Evolutionary conservation across 1,284 basidiomycete species (phyloP).

Genomic region (Trametes hirsuta): DNA sequence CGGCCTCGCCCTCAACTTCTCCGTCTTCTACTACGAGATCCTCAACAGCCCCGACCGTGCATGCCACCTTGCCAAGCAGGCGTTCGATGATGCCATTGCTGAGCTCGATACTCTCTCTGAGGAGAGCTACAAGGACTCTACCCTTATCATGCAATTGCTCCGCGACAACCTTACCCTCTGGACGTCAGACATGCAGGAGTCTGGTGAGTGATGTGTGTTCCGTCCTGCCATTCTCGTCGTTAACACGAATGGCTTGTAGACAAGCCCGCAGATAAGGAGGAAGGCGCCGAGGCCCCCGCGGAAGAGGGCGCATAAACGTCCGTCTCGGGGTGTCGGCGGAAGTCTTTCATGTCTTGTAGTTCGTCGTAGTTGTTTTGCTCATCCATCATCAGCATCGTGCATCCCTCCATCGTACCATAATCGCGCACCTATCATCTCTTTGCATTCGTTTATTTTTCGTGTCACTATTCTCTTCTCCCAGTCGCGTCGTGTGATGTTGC

Average conservation of each 20-base stretch:
- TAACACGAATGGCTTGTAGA: slow-evolving; percentile 38
- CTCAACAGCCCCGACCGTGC: slow-evolving; percentile 99
- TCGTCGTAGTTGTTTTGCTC: slow-evolving; percentile 27
- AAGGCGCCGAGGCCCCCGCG: slow-evolving; percentile 42
- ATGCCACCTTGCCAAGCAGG: slow-evolving; percentile 99
- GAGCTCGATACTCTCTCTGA: slow-evolving; percentile 99
- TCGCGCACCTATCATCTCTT: slow-evolving; percentile 27
- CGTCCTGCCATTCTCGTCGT: slow-evolving; percentile 1
- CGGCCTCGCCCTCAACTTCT: slow-evolving; percentile 99
- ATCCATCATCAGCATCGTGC: slow-evolving; percentile 26
- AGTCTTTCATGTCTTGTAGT: slow-evolving; percentile 26
- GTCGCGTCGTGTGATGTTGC: slow-evolving; percentile 18
- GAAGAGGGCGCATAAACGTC: slow-evolving; percentile 33
- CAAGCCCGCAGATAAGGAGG: slow-evolving; percentile 75
- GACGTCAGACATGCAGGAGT: slow-evolving; percentile 97
- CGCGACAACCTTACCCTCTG: slow-evolving; percentile 98
- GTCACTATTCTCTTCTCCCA: slow-evolving; percentile 19
- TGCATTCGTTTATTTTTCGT: slow-evolving; percentile 27
- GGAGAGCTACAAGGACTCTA: slow-evolving; percentile 99
- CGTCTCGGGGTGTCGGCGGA: slow-evolving; percentile 11
- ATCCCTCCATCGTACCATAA: slow-evolving; percentile 29
- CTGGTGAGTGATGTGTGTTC: slow-evolving; percentile 56
- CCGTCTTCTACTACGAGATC: slow-evolving; percentile 99
- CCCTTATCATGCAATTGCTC: slow-evolving; percentile 98
- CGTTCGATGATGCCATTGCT: slow-evolving; percentile 99